Conservation (phyloP, 176 grass and related monocot species). For the Coix lacrymajobi region DNA sequence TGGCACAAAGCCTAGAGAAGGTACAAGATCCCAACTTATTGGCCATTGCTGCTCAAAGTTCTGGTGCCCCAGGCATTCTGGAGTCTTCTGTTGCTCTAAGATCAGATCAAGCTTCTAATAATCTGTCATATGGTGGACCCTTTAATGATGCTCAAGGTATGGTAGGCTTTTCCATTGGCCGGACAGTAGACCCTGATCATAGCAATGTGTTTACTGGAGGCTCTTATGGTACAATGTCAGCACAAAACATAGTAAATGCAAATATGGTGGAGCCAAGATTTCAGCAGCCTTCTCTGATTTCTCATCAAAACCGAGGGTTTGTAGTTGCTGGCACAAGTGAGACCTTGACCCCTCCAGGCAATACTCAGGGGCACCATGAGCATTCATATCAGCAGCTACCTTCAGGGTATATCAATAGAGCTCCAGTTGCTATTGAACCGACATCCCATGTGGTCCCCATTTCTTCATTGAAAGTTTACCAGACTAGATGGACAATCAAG, state of each 20-base stretch:
- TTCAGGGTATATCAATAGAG: constrained; percentile 49
- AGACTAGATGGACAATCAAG: constrained; percentile 77
- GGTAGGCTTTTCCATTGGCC: constrained; percentile 26
- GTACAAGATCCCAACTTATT: constrained; percentile 4
- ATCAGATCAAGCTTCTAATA: constrained; percentile 33
- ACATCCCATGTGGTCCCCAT: constrained; percentile 47
- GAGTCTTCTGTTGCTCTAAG: constrained; percentile 28
- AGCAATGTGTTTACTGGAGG: constrained; percentile 26
- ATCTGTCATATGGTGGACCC: constrained; percentile 33
- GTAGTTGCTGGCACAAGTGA: constrained; percentile 19
- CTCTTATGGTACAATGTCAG: constrained; percentile 18
- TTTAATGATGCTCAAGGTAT: constrained; percentile 24
- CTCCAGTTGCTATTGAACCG: constrained; percentile 53
- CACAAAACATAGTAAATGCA: constrained; percentile 25
- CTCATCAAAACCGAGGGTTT: constrained; percentile 50
- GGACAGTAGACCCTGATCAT: constrained; percentile 21
- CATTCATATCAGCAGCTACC: constrained; percentile 46
- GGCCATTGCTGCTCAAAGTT: constrained; percentile 17
- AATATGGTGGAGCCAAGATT: constrained; percentile 20
- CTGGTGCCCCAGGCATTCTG: constrained; percentile 17
- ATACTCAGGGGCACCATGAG: constrained; percentile 27
- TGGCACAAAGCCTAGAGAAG: neutral
- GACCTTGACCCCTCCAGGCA: constrained; percentile 32
- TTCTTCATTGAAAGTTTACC: constrained; percentile 61
- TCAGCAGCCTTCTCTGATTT: constrained; percentile 24